Conservation (phyloP, 2,329 filamentous ascomycete species). For the Fusarium sp. region DNA sequence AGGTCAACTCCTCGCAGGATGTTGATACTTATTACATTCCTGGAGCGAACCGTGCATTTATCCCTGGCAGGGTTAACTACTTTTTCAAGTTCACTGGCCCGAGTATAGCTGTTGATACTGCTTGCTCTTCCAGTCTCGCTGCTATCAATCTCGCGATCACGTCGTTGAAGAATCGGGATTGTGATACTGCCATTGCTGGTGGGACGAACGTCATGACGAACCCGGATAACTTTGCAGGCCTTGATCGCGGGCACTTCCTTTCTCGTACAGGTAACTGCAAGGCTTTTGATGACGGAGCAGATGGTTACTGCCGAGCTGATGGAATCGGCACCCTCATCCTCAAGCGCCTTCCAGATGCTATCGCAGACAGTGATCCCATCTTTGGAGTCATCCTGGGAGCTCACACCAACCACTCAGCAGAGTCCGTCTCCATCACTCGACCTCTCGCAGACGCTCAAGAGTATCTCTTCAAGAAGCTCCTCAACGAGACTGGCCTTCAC, state of each 20-base stretch:
- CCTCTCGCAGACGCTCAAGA: slow-evolving; percentile 76
- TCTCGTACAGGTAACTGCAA: slow-evolving; percentile 52
- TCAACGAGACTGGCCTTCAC: slow-evolving; percentile 75
- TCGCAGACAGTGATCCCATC: slow-evolving; percentile 33
- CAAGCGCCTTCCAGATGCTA: slow-evolving; percentile 63
- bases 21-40: slow-evolving; percentile 67
- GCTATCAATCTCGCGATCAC: slow-evolving; percentile 76
- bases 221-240: slow-evolving; percentile 70
- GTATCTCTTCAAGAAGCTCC: slow-evolving; percentile 69
- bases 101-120: slow-evolving; percentile 78
- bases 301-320: slow-evolving; percentile 85
- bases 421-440: slow-evolving; percentile 12
- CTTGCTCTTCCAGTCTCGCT: slow-evolving; percentile 79
- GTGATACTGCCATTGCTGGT: slow-evolving; percentile 82
- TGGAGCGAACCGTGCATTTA: slow-evolving; percentile 55
- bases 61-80: slow-evolving; percentile 73
- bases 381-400: slow-evolving; percentile 35
- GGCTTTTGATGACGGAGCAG: slow-evolving; percentile 80
- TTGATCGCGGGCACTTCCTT: slow-evolving; percentile 72
- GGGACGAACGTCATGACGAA: slow-evolving; percentile 75
- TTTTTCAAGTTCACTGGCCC: slow-evolving; percentile 80
- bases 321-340: slow-evolving; percentile 78
- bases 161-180: slow-evolving; percentile 71
- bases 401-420: slow-evolving; percentile 36
- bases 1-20: slow-evolving; percentile 77